These are phyloP conservation scores for Carallia brachiata DNA, from an alignment of 345 rosid genomes.

Conservation along the genomic window DNA sequence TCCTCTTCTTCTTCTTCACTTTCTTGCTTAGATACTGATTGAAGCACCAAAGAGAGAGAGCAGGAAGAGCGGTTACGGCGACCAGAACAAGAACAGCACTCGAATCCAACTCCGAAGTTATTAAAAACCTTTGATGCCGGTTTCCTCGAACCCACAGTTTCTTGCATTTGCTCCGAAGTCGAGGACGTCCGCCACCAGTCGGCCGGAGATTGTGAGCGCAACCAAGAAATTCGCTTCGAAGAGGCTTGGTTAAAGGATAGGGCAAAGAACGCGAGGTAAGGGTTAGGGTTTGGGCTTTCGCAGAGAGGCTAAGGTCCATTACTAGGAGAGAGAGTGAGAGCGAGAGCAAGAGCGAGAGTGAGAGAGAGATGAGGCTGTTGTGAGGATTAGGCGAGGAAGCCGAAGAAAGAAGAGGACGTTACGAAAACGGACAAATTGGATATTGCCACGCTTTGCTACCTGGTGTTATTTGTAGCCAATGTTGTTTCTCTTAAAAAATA, in stretches of 20 bases:
- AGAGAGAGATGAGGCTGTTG: background rate
- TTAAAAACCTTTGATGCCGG: slow-evolving; percentile 40
- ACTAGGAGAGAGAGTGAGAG: slow-evolving; percentile 16
- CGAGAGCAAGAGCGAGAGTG: slow-evolving; percentile 13
- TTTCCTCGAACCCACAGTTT: slow-evolving; percentile 18
- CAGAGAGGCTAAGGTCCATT: slow-evolving; percentile 50
- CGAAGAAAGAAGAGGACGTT: too few relatives aligned
- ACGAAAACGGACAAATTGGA: too few relatives aligned
- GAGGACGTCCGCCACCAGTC: slow-evolving; percentile 24
- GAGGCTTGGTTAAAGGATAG: slow-evolving; percentile 20
- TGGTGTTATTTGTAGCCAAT: too few relatives aligned
- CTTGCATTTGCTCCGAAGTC: slow-evolving; percentile 30
- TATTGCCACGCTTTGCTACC: too few relatives aligned
- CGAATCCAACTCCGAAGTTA: slow-evolving; percentile 51
- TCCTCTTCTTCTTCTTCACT: background rate
- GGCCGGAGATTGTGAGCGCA: slow-evolving; percentile 48
- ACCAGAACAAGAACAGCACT: slow-evolving; percentile 46
- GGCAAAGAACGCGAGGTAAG: slow-evolving; percentile 31
- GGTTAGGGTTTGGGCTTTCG: slow-evolving; percentile 30
- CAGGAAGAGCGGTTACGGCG: slow-evolving; percentile 60
- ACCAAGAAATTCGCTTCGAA: slow-evolving; percentile 48
- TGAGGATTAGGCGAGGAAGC: too few relatives aligned
- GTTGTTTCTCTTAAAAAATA: too few relatives aligned
- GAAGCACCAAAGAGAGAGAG: slow-evolving; percentile 51
- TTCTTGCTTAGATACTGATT: slow-evolving; percentile 20